Evolutionary conservation across 2,329 filamentous ascomycete species (phyloP), one percentile per base, ranked within the genome.

Genomic region (Pseudocercospora macadamiae): DNA sequence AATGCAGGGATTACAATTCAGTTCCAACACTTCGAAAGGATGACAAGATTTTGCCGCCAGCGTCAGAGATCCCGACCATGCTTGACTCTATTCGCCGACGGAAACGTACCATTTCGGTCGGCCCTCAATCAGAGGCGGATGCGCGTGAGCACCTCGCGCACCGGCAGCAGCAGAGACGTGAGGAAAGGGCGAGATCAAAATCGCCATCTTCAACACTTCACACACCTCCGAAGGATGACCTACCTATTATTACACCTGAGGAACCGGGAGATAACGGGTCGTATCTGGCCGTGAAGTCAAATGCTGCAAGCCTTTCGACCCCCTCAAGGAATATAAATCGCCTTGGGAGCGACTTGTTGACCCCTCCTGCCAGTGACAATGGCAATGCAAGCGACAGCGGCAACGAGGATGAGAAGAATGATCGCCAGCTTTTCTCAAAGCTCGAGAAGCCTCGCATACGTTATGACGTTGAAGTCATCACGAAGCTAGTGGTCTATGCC

Each of bases 401-500:
- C 2, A 64, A 60, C 37, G 77, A 79, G 28, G 73, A 73, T 12
- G 70, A 72, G 26, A 68, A 66, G 42, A 66, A 74, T 37, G 75
- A 74, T 23, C 76, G 74, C 66, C 89, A 96, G 72, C 88, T 97
- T 74, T 97, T 97, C 74, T 89, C 87, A 44, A 86, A 83, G 71
- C 81, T 97, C 55, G 88, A 92, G 63, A 91, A 89, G 76, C 92
- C 95, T 49, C 86, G 95, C 66, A 93, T 97, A 60, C 83, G 93
- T 67, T 99, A 97, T 71, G 95, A 99, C 76, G 93, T 97, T n/a
- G 95, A 99, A 75, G 93, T 99, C 36, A 89, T 99, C 34, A 97
- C 95, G 4, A 97, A 97, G 77, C 76, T 99, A 61, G 89, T 99
- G 68, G 91, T 99, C 21, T 99, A 99, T 78, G 84, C 89, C 59